Evolutionary conservation across 2,329 filamentous ascomycete genomes (phyloP).

Genomic region (Stagonosporopsis cucurbitacearum): DNA sequence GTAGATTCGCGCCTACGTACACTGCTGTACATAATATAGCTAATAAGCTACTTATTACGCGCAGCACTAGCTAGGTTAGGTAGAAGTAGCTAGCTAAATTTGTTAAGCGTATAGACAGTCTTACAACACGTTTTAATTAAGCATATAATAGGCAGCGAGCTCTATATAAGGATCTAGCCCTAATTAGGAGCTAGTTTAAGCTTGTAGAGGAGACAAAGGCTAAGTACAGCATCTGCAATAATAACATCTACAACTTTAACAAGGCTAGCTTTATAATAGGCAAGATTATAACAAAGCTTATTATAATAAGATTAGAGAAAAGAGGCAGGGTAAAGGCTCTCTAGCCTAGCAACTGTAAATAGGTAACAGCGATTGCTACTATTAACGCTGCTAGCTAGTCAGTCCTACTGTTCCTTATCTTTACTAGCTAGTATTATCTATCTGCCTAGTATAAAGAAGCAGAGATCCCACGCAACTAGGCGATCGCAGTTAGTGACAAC

Average conservation of each 20-base stretch:
- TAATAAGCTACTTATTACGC: background rate
- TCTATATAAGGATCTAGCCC: too few species aligned
- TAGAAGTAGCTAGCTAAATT: background rate
- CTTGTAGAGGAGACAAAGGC: background rate
- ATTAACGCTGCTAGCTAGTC: slow-evolving; percentile 5
- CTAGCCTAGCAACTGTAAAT: slow-evolving; percentile 10
- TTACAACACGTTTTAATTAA: too few species aligned
- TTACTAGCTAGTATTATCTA: too few species aligned
- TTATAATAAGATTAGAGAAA: background rate
- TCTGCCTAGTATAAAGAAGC: too few species aligned
- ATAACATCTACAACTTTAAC: background rate
- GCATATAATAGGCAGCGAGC: too few species aligned
- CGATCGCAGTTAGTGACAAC: too few species aligned
- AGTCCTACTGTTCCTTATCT: background rate
- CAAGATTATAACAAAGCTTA: background rate
- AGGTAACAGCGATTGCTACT: slow-evolving; percentile 15
- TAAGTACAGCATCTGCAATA: background rate
- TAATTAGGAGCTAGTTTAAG: background rate
- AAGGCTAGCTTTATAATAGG: background rate
- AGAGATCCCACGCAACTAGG: too few species aligned
- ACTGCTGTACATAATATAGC: background rate
- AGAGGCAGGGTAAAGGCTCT: background rate
- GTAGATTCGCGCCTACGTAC: background rate
- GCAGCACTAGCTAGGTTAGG: background rate
- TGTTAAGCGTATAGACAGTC: too few species aligned